Evolutionary conservation across 768 basidiomycete genomes (phyloP), one percentile per base, ranked within the genome.

Genomic region (Tricholomella constricta): DNA sequence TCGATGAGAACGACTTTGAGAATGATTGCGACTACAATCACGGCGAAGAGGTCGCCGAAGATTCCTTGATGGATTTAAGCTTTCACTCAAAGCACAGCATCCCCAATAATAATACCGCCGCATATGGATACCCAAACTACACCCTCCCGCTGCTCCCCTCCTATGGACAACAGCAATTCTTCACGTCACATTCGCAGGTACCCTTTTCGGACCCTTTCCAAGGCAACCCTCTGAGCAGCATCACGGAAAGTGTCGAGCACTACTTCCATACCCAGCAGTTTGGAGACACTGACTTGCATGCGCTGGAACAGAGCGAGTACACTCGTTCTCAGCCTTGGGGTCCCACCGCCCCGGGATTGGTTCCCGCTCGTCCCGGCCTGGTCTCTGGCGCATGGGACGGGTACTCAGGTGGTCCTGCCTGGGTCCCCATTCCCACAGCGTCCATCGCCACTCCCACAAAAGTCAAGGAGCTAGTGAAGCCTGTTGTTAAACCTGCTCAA

Each of bases 1-100:
- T 90, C 56, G 83, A 88, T 60, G 88, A 89, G 66, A 83, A 85
- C 62, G 82, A 83, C 52, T 80, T 80, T 60, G 83, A 84, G 62
- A 72, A 74, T 51, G 76, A 78, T 43, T 66, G 70, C 40, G 73
- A 76, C n/a, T 68, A 68, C 54, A 61, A 63, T 23, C 61, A 65
- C 26, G 70, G 72, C 51, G 61, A 65, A 22, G 64, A 73, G 29
- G 62, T 69, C 17, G 68, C 73, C 41, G 68, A 75, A 48, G 73
- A 69, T 48, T 72, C 72, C 65, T 70, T 73, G 48, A 55, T 46
- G 41, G 58, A 61, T 63, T 64, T 70, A 29, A 65, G 68, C 55
- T 57, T 70, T 32, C 66, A 63, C 47, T 57, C 63, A 17, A 66
- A 68, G 45, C 67, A 64, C 43, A 64, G 41, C 45, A 53, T 46